These are phyloP conservation scores for Aspergillus wentii DNA, from an alignment of 495 filamentous ascomycete genomes.

Conservation along the genomic window DNA sequence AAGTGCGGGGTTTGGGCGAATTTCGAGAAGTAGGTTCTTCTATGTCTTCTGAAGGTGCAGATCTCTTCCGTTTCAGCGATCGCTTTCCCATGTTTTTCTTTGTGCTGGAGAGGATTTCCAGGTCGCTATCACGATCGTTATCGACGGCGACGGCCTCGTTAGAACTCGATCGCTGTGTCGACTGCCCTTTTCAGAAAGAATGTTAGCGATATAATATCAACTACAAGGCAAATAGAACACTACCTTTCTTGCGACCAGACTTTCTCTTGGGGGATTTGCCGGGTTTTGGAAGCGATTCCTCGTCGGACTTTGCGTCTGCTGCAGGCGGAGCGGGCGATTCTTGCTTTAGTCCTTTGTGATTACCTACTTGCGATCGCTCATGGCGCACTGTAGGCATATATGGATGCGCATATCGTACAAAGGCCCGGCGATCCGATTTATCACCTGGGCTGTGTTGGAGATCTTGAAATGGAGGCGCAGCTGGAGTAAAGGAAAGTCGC, in stretches of 20 bases:
- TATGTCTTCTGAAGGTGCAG: not conserved
- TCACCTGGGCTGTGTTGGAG: slow-evolving; percentile 5
- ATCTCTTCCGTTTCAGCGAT: slow-evolving; percentile 15
- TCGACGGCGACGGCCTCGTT: slow-evolving; percentile 1
- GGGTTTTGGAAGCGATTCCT: slow-evolving; percentile 1
- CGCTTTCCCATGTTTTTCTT: slow-evolving; percentile 6
- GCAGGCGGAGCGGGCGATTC: slow-evolving; percentile 2
- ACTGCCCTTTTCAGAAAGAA: slow-evolving; percentile 2
- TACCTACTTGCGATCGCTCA: not conserved
- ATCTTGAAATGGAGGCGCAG: slow-evolving; percentile 13
- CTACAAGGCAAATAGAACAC: not conserved
- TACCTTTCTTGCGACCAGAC: slow-evolving; percentile 1
- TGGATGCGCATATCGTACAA: slow-evolving; percentile 34
- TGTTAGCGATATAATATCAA: too few species aligned
- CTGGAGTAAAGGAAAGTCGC: slow-evolving; percentile 38
- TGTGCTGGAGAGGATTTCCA: slow-evolving; percentile 11
- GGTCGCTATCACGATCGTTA: slow-evolving; percentile 13
- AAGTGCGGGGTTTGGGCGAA: slow-evolving; percentile 1
- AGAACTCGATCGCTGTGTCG: slow-evolving; percentile 1
- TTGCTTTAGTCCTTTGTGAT: not conserved
- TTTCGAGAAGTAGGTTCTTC: not conserved
- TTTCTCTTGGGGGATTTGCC: not conserved
- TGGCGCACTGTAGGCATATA: slow-evolving; percentile 24
- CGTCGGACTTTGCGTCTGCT: slow-evolving; percentile 1
- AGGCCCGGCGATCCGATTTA: slow-evolving; percentile 26